phyloP scores from a whole-genome alignment of 768 basidiomycete species.

The Boletus speciosus region DNA sequence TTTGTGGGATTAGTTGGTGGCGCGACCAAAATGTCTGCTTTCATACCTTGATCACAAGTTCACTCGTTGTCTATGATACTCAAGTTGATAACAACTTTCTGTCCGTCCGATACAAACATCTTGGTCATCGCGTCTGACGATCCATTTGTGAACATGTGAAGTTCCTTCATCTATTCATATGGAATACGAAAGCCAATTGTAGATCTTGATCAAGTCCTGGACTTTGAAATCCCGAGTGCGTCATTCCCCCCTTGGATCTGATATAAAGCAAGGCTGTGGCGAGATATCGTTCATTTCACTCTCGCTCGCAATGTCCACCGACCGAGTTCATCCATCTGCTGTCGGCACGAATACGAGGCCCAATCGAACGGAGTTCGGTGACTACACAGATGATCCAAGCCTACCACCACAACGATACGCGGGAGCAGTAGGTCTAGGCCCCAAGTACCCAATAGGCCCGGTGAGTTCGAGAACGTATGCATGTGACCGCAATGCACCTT shows the following conservation, averaged over 20 bases:
- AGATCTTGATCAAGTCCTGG: no score
- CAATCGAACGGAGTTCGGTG: not conserved
- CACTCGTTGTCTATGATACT: not conserved
- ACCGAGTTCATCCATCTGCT: conserved; percentile 19
- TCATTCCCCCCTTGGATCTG: not conserved
- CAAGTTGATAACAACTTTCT: not conserved
- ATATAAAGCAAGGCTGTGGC: not conserved
- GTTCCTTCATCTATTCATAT: no score
- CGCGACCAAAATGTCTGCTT: not conserved
- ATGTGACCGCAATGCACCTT: not conserved
- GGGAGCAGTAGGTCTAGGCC: conserved; percentile 41
- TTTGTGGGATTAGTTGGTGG: not conserved
- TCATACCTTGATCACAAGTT: not conserved
- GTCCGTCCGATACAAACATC: not conserved
- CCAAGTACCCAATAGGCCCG: conserved; percentile 30
- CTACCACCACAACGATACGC: conserved; percentile 42
- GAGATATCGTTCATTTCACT: not conserved
- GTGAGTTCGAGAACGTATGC: conserved; percentile 17
- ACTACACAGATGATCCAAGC: conserved; percentile 10
- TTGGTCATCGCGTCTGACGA: not conserved
- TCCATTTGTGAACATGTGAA: no score
- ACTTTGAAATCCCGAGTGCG: not conserved
- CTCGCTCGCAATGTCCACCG: conserved; percentile 9
- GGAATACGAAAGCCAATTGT: no score
- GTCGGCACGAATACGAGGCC: conserved; percentile 12